Base-by-base conservation (phyloP, 306 rosid species). In the Canavalia ensiformis region DNA sequence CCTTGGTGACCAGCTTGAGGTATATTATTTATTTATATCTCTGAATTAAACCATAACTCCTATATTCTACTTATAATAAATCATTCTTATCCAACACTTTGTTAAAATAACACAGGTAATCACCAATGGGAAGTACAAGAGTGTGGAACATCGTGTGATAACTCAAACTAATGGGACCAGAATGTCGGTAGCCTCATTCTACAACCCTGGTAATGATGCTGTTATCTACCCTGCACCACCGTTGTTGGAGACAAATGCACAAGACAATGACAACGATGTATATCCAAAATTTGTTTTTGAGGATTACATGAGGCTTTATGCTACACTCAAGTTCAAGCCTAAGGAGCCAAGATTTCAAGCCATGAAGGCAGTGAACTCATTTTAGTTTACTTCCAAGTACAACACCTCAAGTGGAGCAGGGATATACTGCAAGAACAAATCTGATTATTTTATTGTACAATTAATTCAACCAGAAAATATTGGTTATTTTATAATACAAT, bases 1-100 rank as follows among this genome's bases (percentile, higher is more conserved):
- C 87, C 81, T 92, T 30, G 94, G 94, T 28, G 97, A 92, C 84
- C 97, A 92, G 12, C 68, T 92, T 68, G 97, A 92, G 94, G 94
- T 90, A 84, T 5, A 0, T 7, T 3, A 0, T 2, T 3, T 63
- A 5, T 13, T 12, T 52, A 9, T 68, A 41, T 62, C 2, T 4
- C 4, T 34, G 25, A 18, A 18, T 18, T 18, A 18, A 18, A 18
- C 25, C 25, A 18, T 18, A 18, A 18, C 25, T 18, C 25, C 25
- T 0, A 18, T 18, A 18, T 18, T 18, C 25, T 18, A 18, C 25
- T 18, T 18, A 18, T 18, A 18, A 18, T 18, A 18, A 18, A 18
- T 18, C 25, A 18, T 18, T 18, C 25, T 18, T 18, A 77, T 67
- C 34, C 39, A 57, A 18, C 63, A 46, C 25, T 33, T 18, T 67